Conservation (phyloP, 169 alveolate species). For the Eimeria maxima region DNA sequence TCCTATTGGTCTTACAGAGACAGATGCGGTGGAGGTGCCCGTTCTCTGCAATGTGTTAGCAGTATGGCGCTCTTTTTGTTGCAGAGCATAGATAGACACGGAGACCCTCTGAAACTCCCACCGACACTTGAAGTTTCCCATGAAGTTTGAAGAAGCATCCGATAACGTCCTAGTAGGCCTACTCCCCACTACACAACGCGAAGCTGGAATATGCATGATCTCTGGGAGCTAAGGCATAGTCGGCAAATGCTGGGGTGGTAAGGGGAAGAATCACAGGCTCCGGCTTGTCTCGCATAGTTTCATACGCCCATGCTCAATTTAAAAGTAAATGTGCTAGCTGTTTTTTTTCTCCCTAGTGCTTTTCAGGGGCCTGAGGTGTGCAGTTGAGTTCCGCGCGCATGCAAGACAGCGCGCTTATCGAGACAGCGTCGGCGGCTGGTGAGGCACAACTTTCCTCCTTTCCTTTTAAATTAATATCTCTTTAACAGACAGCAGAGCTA, state of each 20-base stretch:
- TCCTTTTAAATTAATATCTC: neutral
- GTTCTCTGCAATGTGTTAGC: neutral
- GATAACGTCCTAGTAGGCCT: neutral
- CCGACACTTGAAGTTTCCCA: neutral
- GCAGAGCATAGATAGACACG: neutral
- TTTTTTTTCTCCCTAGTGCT: neutral
- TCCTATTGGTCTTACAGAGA: neutral
- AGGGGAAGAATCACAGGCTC: neutral
- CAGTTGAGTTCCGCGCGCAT: neutral
- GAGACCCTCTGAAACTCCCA: slow-evolving; percentile 3
- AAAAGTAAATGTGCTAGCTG: too few relatives aligned
- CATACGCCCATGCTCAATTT: neutral
- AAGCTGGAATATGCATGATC: slow-evolving; percentile 3
- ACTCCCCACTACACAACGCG: neutral
- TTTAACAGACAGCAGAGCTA: neutral
- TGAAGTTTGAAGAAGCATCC: neutral
- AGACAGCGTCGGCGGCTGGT: neutral
- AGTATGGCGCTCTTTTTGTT: neutral
- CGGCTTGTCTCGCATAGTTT: neutral
- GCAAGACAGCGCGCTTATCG: neutral
- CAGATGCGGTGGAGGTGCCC: neutral
- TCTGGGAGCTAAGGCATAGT: neutral
- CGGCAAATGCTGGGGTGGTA: neutral
- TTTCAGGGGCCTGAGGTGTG: neutral
- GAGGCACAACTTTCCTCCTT: neutral